Percentiles rank a stretch among this genome's conserved stretches.
Conservation (phyloP, 78 protist species). For the Dictyostelium firmibasis region DNA sequence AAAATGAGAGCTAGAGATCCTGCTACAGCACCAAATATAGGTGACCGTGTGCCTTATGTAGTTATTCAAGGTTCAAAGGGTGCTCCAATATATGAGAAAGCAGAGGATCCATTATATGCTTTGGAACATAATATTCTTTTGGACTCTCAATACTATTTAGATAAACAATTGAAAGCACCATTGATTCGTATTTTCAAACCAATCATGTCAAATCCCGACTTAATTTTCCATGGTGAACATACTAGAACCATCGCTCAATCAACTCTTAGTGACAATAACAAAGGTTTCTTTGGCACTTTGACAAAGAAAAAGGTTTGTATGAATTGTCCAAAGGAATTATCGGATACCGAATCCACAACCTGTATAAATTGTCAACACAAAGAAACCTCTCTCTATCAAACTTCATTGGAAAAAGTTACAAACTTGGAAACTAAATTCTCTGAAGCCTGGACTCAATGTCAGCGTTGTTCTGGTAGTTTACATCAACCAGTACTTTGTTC, state of each 20-base stretch:
- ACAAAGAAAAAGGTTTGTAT: slow-evolving; percentile 60
- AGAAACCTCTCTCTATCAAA: slow-evolving; percentile 83
- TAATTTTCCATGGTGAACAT: slow-evolving; percentile 95
- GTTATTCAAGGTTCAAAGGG: slow-evolving; percentile 92
- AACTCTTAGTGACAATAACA: not conserved
- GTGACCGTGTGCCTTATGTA: slow-evolving; percentile 99
- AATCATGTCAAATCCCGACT: slow-evolving; percentile 79
- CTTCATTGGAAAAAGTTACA: slow-evolving; percentile 24
- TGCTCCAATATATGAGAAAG: slow-evolving; percentile 96
- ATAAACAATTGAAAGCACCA: slow-evolving; percentile 97
- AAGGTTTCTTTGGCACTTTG: slow-evolving; percentile 25
- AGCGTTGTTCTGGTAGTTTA: slow-evolving; percentile 90
- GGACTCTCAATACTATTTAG: slow-evolving; percentile 97
- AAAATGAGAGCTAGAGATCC: slow-evolving; percentile 97
- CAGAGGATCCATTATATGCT: slow-evolving; percentile 99
- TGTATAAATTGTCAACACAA: slow-evolving; percentile 80
- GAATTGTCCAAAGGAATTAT: slow-evolving; percentile 58
- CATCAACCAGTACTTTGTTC: slow-evolving; percentile 79
- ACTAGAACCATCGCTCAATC: slow-evolving; percentile 89
- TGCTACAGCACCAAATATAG: slow-evolving; percentile 96
- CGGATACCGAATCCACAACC: slow-evolving; percentile 20
- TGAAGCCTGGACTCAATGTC: slow-evolving; percentile 99
- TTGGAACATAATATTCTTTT: slow-evolving; percentile 97
- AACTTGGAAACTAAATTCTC: slow-evolving; percentile 86
- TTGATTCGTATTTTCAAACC: slow-evolving; percentile 96